Evolutionary conservation across 176 grass and related monocot genomes (phyloP).

Genomic region (Luzula sylvatica): DNA sequence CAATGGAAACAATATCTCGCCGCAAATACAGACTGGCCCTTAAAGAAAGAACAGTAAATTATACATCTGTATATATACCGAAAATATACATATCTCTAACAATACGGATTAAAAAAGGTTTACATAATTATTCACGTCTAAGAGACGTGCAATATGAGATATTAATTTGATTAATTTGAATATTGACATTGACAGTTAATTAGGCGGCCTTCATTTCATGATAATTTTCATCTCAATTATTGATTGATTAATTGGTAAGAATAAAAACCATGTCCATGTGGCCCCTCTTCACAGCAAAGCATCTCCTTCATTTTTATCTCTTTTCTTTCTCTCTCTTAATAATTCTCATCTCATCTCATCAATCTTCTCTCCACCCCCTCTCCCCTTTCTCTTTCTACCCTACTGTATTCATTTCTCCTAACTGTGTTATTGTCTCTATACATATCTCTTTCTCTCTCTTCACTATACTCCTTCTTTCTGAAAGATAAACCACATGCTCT

Average conservation of each 20-base stretch:
- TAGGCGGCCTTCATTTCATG: not conserved
- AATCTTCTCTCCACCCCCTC: conserved; percentile 45
- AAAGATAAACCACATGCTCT: conserved; percentile 21
- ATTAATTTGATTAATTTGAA: no score
- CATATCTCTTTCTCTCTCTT: conserved; percentile 27
- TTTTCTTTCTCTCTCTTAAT: conserved; percentile 45
- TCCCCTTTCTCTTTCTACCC: conserved; percentile 36
- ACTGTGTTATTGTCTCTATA: conserved; percentile 28
- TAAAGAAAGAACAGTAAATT: no score
- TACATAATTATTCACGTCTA: no score
- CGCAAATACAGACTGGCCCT: conserved; percentile 21
- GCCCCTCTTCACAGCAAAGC: conserved; percentile 22
- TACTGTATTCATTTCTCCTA: conserved; percentile 27
- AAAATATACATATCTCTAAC: no score
- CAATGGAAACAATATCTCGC: conserved; percentile 20
- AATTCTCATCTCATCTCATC: no score
- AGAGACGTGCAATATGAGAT: no score
- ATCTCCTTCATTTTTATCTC: conserved; percentile 8
- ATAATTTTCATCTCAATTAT: conserved; percentile 21
- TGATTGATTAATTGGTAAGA: conserved; percentile 28
- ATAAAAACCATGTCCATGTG: conserved; percentile 21
- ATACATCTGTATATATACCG: no score
- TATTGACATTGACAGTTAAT: conserved; percentile 2
- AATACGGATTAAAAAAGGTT: no score
- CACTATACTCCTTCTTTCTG: conserved; percentile 20